Evolutionary conservation across 2,329 filamentous ascomycete species (phyloP), one percentile per base, ranked within the genome.

Genomic region (Phialophora tarda): DNA sequence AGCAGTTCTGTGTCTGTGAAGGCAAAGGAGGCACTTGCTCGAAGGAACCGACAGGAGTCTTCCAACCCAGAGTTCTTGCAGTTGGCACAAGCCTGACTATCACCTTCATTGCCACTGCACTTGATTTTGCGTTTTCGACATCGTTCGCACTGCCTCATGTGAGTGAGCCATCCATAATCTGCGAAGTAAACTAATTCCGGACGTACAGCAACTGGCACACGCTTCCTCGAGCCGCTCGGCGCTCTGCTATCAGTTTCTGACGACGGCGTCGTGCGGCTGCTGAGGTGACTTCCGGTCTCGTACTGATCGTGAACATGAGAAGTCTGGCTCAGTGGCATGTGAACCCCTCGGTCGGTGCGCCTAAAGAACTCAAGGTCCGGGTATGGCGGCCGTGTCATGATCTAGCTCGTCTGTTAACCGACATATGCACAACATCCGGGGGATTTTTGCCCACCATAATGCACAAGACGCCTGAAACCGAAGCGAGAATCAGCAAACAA

Each of bases 81-180:
- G 77, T 93, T 96, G 11, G 85, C 82, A 78, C 94, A 98, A n/a
- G 89, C 88, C 47, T 82, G 80, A n/a, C 90, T 90, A 74, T 89
- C 87, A 34, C 90, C 91, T 38, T 85, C 83, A 75, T 97, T 92
- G 51, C 94, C 94, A 74, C 91, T 96, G 81, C 94, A 98, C 72
- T 92, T 90, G 73, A 98, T 98, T 83, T 98, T 98, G 66, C 94
- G 87, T 80, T 94, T 93, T 67, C 94, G 88, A 79, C 94, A 98
- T 71, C 94, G 88, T 41, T 88, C 87, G 77, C 94, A 98, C 94
- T 97, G 71, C 38, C 38, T 4, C 10, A 8, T 14, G 51, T 67
- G 50, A 67, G 62, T 26, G 44, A 38, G 30, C 28, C 14, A 8
- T 47, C 21, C 4, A n/a, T 8, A 38, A 11, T 7, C 11, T 11